These are phyloP conservation scores for Effrenium voratum DNA, from an alignment of 73 alveolate genomes.

Conservation along the genomic window DNA sequence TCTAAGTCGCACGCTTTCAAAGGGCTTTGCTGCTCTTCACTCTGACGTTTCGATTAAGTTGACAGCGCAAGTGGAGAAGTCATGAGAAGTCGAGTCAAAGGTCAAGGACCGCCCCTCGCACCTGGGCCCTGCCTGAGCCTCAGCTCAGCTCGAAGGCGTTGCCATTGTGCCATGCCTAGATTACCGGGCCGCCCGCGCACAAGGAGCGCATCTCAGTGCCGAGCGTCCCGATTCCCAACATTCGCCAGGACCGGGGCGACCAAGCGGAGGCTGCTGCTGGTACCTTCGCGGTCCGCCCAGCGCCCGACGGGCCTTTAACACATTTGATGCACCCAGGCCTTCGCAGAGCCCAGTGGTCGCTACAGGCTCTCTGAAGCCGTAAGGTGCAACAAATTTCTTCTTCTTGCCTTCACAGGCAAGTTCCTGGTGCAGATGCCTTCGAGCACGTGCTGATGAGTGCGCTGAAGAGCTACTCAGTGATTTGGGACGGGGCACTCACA, in stretches of 20 bases:
- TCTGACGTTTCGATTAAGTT: too few species aligned
- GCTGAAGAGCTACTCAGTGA: conserved; percentile 75
- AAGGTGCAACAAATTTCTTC: neutral
- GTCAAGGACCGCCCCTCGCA: conserved; percentile 88
- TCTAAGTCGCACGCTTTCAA: too few species aligned
- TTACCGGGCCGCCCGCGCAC: conserved; percentile 89
- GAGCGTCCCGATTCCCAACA: too few species aligned
- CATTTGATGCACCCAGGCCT: neutral
- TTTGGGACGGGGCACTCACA: conserved; percentile 14
- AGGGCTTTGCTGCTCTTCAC: too few species aligned
- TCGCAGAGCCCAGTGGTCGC: conserved; percentile 20
- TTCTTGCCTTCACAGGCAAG: neutral
- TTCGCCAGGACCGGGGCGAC: conserved; percentile 18
- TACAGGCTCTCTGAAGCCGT: neutral
- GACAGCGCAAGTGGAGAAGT: too few species aligned
- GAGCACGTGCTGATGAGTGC: conserved; percentile 88
- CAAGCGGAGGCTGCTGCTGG: conserved; percentile 55
- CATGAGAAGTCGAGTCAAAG: neutral
- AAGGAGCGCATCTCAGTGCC: neutral
- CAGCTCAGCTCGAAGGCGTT: neutral
- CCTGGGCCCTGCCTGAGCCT: conserved; percentile 54
- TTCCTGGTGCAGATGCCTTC: conserved; percentile 70
- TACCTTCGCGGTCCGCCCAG: conserved; percentile 23
- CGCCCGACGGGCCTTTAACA: neutral
- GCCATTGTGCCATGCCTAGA: neutral